Conservation (phyloP, 345 rosid genomes). For the Gynandropsis gynandra region DNA sequence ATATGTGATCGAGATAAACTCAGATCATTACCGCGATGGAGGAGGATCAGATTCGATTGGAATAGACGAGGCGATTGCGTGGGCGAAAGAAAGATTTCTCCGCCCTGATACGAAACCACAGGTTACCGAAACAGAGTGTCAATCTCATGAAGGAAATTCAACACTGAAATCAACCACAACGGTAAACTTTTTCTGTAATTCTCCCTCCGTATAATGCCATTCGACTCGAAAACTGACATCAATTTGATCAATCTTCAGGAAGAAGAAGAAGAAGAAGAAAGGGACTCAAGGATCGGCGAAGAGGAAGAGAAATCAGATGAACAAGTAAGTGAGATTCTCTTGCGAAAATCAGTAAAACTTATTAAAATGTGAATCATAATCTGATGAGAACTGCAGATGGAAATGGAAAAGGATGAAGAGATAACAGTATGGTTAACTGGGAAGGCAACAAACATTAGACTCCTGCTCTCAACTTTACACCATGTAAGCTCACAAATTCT, state of each 20-base stretch:
- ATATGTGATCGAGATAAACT: constrained; percentile 78
- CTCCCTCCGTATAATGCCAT: too few relatives aligned
- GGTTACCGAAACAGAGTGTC: too few relatives aligned
- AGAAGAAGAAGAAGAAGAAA: constrained; percentile 33
- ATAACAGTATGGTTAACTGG: constrained; percentile 66
- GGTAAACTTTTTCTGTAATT: too few relatives aligned
- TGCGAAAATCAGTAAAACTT: not conserved
- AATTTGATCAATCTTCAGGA: not conserved
- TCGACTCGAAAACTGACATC: too few relatives aligned
- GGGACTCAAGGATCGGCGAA: constrained; percentile 19
- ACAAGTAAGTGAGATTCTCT: constrained; percentile 22
- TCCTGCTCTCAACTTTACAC: constrained; percentile 73
- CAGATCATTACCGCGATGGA: constrained; percentile 35
- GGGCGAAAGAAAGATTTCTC: constrained; percentile 60
- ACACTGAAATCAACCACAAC: too few relatives aligned
- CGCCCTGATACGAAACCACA: not conserved
- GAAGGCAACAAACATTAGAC: constrained; percentile 60
- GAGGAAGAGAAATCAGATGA: constrained; percentile 37
- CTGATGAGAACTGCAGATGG: constrained; percentile 40
- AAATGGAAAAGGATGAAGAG: constrained; percentile 60
- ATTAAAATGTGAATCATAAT: constrained; percentile 1
- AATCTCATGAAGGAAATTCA: too few relatives aligned
- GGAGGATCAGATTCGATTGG: constrained; percentile 37
- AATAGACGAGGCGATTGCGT: constrained; percentile 61
- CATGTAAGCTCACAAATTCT: constrained; percentile 32